Percentiles rank a stretch among this genome's conserved stretches.
These are phyloP conservation scores for Hymenoscyphus scutula DNA, from an alignment of 2,329 filamentous ascomycete species.

Conservation along the genomic window DNA sequence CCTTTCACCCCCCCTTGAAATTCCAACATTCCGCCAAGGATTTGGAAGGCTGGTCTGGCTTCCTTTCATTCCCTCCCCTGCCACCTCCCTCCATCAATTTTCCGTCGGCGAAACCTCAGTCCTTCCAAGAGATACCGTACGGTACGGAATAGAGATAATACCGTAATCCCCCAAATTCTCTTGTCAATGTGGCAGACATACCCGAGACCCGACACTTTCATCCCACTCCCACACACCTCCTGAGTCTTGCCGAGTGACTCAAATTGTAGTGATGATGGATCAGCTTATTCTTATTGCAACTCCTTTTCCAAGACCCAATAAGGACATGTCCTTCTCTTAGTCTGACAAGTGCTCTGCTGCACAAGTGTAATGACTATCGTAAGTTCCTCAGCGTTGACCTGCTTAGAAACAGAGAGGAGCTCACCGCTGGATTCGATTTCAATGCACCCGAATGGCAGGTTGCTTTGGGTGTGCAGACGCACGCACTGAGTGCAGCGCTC, in stretches of 20 bases:
- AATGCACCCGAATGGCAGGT: not conserved
- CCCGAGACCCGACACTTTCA: not conserved
- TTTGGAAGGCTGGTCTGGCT: not conserved
- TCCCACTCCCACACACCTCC: not conserved
- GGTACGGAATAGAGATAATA: no score
- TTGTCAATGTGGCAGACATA: not conserved
- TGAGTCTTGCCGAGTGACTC: slow-evolving; percentile 1
- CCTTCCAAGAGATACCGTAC: no score
- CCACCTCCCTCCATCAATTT: not conserved
- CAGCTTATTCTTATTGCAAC: slow-evolving; percentile 1
- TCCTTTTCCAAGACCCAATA: not conserved
- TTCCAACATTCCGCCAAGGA: not conserved
- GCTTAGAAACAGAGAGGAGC: not conserved
- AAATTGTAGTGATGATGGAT: not conserved
- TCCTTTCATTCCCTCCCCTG: not conserved
- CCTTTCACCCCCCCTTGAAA: not conserved
- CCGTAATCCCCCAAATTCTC: not conserved
- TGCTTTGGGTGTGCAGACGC: not conserved
- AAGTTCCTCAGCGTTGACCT: not conserved
- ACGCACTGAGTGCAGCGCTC: not conserved
- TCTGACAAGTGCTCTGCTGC: not conserved
- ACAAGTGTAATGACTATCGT: not conserved
- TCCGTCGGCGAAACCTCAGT: slow-evolving; percentile 1
- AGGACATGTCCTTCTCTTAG: not conserved
- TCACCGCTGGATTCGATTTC: slow-evolving; percentile 2